Evolutionary conservation across 208 protist species (phyloP).

Genomic region (Naegleria lovaniensis): DNA sequence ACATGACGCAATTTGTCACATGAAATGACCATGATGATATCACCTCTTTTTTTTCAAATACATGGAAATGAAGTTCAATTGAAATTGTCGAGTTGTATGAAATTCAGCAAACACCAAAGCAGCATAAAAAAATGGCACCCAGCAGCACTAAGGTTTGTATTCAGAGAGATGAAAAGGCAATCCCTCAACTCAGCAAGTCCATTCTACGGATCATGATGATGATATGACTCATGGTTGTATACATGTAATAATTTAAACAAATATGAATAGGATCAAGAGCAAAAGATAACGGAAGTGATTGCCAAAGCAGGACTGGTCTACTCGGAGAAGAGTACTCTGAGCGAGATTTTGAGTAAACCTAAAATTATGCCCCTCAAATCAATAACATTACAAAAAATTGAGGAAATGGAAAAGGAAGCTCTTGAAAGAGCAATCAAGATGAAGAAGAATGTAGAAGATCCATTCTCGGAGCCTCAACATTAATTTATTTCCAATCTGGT

Average conservation of each 20-base stretch:
- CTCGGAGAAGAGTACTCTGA: conserved; percentile 60
- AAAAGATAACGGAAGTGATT: conserved; percentile 52
- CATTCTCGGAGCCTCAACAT: background rate
- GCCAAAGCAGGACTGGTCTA: conserved; percentile 70
- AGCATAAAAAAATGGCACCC: too few species aligned
- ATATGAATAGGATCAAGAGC: background rate
- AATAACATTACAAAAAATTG: conserved; percentile 79
- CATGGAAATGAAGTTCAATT: too few species aligned
- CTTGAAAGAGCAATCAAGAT: background rate
- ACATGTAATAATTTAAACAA: background rate
- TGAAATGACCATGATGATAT: too few species aligned
- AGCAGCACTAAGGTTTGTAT: too few species aligned
- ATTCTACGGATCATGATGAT: too few species aligned
- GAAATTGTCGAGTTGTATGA: too few species aligned
- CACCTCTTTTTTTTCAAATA: too few species aligned
- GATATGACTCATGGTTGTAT: too few species aligned
- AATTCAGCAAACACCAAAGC: too few species aligned
- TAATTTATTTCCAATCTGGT: background rate
- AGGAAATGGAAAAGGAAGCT: conserved; percentile 63
- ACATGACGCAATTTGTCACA: too few species aligned
- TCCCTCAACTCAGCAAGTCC: too few species aligned
- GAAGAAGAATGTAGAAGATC: background rate
- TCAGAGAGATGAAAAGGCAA: too few species aligned
- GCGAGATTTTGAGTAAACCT: conserved; percentile 81
- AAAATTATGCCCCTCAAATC: conserved; percentile 93